Percentiles rank a stretch among this genome's conserved stretches.
Evolutionary conservation across 106 monocot species (phyloP).

Genomic region (Iris macrosiphon): DNA sequence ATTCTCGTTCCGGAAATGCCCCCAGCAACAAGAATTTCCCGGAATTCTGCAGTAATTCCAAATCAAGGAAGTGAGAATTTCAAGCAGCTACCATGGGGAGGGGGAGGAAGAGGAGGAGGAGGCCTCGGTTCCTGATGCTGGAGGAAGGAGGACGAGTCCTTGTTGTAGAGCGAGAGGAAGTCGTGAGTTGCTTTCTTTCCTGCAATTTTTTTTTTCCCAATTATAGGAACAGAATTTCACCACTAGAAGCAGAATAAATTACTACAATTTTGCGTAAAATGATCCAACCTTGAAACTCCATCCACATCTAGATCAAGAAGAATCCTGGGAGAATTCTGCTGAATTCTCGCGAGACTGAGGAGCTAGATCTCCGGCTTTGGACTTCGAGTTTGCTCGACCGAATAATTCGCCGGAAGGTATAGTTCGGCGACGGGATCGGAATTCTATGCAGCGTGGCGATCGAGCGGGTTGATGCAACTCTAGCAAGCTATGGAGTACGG

Average conservation of each 20-base stretch:
- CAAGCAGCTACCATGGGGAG: no score
- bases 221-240: not conserved
- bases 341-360: not conserved
- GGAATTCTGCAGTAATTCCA: no score
- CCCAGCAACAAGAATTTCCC: no score
- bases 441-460: not conserved
- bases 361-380: no score
- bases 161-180: conserved; percentile 66
- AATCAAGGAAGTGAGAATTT: no score
- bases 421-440: not conserved
- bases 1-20: no score
- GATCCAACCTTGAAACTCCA: conserved; percentile 27
- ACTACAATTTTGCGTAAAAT: not conserved
- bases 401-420: no score
- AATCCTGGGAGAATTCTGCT: not conserved
- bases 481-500: not conserved
- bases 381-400: no score
- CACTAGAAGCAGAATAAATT: not conserved
- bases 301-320: no score
- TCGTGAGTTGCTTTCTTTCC: conserved; percentile 65
- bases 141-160: conserved; percentile 43
- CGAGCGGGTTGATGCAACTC: not conserved
- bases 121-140: conserved; percentile 41
- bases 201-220: conserved; percentile 6
- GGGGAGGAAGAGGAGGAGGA: conserved; percentile 5